A percentile compares a stretch with the other conserved stretches of the same genome.
phyloP scores from a whole-genome alignment of 345 rosid genomes.

The Mallotus nudiflorus region DNA sequence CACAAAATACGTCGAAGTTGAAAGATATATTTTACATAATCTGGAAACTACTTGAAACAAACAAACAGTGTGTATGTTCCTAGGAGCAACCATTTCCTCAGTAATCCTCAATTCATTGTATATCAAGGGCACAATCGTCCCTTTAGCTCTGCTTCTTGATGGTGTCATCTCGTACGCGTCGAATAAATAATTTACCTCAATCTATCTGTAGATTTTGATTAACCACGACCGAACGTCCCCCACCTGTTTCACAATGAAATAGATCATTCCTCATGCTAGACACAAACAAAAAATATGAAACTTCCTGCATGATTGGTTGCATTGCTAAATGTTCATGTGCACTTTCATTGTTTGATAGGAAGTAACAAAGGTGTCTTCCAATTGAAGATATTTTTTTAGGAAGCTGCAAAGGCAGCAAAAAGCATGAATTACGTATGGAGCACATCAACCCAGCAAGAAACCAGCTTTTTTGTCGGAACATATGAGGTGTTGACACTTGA shows the following conservation, averaged over 20 bases:
- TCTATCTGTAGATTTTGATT: background rate
- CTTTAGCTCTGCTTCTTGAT: background rate
- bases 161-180: background rate
- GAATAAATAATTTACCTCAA: background rate
- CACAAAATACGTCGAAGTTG: too few species aligned
- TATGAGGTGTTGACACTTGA: background rate
- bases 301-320: background rate
- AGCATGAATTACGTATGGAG: background rate
- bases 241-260: too few species aligned
- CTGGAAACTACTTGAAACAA: background rate
- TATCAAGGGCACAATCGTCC: background rate
- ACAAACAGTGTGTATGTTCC: background rate
- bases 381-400: background rate
- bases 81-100: background rate
- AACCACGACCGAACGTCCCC: background rate
- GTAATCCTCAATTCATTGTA: background rate
- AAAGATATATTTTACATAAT: constrained; percentile 1
- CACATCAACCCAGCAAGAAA: background rate
- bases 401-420: background rate
- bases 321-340: background rate
- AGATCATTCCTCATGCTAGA: too few species aligned
- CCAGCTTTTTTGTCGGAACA: background rate
- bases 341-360: background rate
- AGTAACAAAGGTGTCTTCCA: background rate
- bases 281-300: background rate